Percentiles rank a stretch among this genome's conserved stretches.
These are phyloP conservation scores for Xylariomycetidae sp. DNA, from an alignment of 2,329 filamentous ascomycete genomes.

Conservation along the genomic window DNA sequence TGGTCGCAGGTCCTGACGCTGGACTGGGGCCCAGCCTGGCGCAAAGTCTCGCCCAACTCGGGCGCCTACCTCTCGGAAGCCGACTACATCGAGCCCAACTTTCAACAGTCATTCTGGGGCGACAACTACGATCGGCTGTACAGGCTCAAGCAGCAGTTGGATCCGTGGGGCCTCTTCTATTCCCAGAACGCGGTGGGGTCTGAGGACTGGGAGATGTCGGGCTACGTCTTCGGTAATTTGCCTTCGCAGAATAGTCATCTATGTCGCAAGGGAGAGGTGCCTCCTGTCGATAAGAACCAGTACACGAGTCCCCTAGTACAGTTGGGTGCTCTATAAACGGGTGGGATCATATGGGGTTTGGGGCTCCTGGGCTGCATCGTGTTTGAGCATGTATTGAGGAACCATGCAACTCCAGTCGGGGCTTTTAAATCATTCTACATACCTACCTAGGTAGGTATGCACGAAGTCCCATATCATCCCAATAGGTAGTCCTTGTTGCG, in stretches of 20 bases:
- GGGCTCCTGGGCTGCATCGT: no score
- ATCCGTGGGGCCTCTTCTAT: constrained; percentile 32
- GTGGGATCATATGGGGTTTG: no score
- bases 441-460: no score
- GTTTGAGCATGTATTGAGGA: no score
- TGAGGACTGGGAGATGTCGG: constrained; percentile 32
- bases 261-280: constrained; percentile 19
- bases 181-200: constrained; percentile 32
- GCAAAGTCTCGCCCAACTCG: constrained; percentile 16
- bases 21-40: constrained; percentile 18
- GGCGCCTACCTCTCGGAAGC: constrained; percentile 27
- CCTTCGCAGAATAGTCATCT: constrained; percentile 23
- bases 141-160: constrained; percentile 29
- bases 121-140: constrained; percentile 30
- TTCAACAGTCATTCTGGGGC: constrained; percentile 32
- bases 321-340: no score
- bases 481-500: no score
- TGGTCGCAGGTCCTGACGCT: constrained; percentile 19
- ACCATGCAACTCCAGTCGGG: no score
- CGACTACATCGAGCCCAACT: constrained; percentile 31
- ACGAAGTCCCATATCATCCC: no score
- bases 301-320: no score
- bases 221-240: constrained; percentile 19
- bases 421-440: no score
- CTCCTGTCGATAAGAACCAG: no score